A percentile compares a stretch with the other conserved stretches of the same genome.
These are phyloP conservation scores for Komagataella mondaviorum DNA, from an alignment of 805 yeast genomes.

Conservation along the genomic window DNA sequence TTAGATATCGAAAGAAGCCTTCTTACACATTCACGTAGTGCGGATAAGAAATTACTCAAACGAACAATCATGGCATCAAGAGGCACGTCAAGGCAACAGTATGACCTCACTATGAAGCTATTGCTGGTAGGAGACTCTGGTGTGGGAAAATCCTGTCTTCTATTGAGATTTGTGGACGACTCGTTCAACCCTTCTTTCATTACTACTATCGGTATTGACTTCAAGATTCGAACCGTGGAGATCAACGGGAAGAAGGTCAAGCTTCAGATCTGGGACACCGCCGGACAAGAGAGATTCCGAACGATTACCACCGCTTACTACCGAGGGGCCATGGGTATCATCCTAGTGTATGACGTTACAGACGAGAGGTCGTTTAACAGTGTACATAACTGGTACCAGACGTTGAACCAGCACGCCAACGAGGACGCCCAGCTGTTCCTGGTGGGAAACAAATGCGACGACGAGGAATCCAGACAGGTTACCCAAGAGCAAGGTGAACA, in stretches of 20 bases:
- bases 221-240: constrained; percentile 93
- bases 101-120: constrained; percentile 85
- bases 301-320: constrained; percentile 89
- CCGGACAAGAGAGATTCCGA: constrained; percentile 94
- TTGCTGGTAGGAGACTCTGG: constrained; percentile 88
- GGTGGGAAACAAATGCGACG: constrained; percentile 95
- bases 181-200: constrained; percentile 94
- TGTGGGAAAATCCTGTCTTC: constrained; percentile 80
- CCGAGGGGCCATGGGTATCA: constrained; percentile 83
- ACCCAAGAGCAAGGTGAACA: constrained; percentile 83
- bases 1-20: background rate
- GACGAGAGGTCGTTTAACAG: constrained; percentile 88
- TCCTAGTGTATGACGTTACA: constrained; percentile 72
- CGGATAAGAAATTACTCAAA: background rate
- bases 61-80: constrained; percentile 33
- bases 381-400: constrained; percentile 88
- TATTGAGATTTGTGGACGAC: constrained; percentile 89
- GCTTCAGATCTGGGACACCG: constrained; percentile 94
- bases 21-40: background rate
- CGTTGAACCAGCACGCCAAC: constrained; percentile 92
- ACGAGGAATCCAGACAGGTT: constrained; percentile 76
- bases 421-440: constrained; percentile 90
- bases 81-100: constrained; percentile 50
- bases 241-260: constrained; percentile 87
- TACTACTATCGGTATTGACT: constrained; percentile 96